Evolutionary conservation across 2,329 filamentous ascomycete species (phyloP).

Genomic region (Hypoxylon sp.): DNA sequence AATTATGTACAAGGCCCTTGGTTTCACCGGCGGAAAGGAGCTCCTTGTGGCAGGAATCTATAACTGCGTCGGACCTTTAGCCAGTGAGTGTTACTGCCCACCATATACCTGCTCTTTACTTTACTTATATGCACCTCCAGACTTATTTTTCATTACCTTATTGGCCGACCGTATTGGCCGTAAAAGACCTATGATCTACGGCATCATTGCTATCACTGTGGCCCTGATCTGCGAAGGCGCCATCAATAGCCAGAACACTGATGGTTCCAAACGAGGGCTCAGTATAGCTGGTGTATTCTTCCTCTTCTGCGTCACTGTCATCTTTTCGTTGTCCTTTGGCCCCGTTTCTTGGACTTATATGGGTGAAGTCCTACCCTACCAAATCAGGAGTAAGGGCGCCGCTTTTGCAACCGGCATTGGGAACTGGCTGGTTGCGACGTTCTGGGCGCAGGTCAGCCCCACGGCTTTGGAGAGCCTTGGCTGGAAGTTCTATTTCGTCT

Average conservation of each 20-base stretch:
- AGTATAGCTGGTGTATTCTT: conserved; percentile 2
- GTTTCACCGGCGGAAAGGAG: background rate
- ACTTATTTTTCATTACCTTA: background rate
- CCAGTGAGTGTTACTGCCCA: background rate
- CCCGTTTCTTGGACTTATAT: background rate
- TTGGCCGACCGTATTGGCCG: background rate
- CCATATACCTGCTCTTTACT: background rate
- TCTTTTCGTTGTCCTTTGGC: background rate
- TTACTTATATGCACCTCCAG: background rate
- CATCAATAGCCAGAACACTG: background rate
- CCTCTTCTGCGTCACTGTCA: background rate
- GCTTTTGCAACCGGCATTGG: background rate
- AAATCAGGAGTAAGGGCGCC: background rate
- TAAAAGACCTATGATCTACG: background rate
- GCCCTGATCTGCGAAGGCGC: background rate
- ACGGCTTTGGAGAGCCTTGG: background rate
- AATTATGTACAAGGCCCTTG: background rate
- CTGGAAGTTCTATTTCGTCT: conserved; percentile 1
- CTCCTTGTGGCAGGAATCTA: background rate
- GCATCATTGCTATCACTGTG: background rate
- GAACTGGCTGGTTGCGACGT: background rate
- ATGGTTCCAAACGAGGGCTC: background rate
- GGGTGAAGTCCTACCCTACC: background rate
- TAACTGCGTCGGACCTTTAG: background rate
- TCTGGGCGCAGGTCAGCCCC: background rate